phyloP scores from a whole-genome alignment of 2,329 filamentous ascomycete genomes.

The Colletotrichum horii region DNA sequence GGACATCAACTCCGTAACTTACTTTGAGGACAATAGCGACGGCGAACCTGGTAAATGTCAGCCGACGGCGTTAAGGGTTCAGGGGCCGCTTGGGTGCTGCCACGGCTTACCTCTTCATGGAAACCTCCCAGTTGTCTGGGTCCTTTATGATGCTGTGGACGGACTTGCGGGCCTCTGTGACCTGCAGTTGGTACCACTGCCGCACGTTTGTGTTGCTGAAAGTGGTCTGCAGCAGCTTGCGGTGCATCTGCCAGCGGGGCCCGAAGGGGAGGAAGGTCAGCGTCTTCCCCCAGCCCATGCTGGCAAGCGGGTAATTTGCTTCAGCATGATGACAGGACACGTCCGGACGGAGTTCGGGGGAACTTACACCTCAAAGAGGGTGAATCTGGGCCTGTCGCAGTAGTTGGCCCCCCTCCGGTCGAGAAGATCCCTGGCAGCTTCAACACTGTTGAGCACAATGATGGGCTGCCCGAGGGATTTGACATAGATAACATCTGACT shows the following conservation, averaged over 20 bases:
- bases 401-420: constrained; percentile 51
- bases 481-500: constrained; percentile 35
- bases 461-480: constrained; percentile 36
- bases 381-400: constrained; percentile 49
- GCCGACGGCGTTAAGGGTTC: not conserved
- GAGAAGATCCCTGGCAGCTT: constrained; percentile 47
- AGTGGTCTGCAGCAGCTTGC: constrained; percentile 46
- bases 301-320: not conserved
- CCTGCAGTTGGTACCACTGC: constrained; percentile 37
- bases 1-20: constrained; percentile 34
- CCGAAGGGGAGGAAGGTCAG: constrained; percentile 50
- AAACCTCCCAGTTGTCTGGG: constrained; percentile 24
- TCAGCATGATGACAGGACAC: not conserved
- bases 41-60: constrained; percentile 27
- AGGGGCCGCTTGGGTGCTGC: not conserved
- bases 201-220: constrained; percentile 43
- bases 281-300: constrained; percentile 51
- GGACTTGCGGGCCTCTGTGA: constrained; percentile 31
- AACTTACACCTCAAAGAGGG: constrained; percentile 38
- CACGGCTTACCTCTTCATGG: constrained; percentile 13
- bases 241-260: constrained; percentile 46
- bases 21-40: constrained; percentile 36
- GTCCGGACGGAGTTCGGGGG: not conserved
- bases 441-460: constrained; percentile 48
- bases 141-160: constrained; percentile 27